phyloP scores from a whole-genome alignment of 352 stramenopile genomes.

The Halophytophthora polymorphica region DNA sequence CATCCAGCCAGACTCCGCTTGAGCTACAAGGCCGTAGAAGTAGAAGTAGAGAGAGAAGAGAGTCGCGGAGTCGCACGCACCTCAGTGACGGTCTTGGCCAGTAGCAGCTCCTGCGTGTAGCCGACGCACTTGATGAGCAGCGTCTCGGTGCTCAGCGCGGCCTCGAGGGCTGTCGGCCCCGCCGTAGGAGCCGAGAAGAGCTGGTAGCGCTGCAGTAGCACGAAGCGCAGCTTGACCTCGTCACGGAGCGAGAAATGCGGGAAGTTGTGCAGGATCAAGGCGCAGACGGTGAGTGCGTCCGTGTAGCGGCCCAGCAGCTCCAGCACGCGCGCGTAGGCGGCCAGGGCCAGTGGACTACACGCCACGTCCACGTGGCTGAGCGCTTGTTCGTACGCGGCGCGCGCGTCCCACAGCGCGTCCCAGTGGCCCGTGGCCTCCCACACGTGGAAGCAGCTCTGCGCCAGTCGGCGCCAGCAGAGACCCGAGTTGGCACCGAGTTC shows the following conservation, averaged over 20 bases:
- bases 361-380: conserved; percentile 48
- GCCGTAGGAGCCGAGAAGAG: conserved; percentile 39
- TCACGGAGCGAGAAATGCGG: conserved; percentile 39
- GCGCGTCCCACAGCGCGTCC: conserved; percentile 60
- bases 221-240: conserved; percentile 44
- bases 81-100: conserved; percentile 36
- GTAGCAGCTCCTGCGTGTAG: conserved; percentile 45
- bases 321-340: conserved; percentile 53
- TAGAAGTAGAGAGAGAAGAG: neutral
- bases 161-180: neutral
- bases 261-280: conserved; percentile 51
- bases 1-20: conserved; percentile 1
- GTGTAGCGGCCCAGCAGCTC: conserved; percentile 50
- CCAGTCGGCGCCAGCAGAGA: conserved; percentile 52
- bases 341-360: conserved; percentile 40
- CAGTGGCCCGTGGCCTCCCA: conserved; percentile 52
- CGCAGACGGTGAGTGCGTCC: conserved; percentile 38
- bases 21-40: neutral
- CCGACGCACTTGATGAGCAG: conserved; percentile 46
- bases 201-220: conserved; percentile 57
- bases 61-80: conserved; percentile 3
- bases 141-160: conserved; percentile 16
- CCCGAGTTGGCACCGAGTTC: conserved; percentile 39
- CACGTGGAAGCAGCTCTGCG: conserved; percentile 46
- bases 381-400: conserved; percentile 53